Percentiles rank a stretch among this genome's conserved stretches.
Conservation (phyloP, 2,329 filamentous ascomycete genomes). For the Ophiobolus disseminans region DNA sequence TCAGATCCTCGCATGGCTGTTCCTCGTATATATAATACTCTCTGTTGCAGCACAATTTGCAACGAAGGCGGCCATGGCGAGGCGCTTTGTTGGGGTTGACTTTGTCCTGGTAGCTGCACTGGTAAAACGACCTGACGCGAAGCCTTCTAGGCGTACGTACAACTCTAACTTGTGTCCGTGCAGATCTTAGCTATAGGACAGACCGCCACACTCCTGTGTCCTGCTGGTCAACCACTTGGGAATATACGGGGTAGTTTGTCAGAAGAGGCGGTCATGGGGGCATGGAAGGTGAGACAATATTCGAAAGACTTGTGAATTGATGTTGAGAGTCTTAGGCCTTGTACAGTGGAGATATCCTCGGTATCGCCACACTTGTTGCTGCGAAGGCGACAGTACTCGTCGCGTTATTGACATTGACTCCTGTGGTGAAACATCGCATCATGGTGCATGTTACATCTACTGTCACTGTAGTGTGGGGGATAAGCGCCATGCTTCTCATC, state of each 20-base stretch:
- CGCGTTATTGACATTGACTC: neutral
- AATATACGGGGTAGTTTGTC: neutral
- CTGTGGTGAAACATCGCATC: neutral
- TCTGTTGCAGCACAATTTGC: conserved; percentile 9
- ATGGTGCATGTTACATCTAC: neutral
- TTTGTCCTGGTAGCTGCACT: neutral
- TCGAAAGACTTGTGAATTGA: neutral
- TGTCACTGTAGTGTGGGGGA: conserved; percentile 5
- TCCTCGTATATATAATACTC: conserved; percentile 8
- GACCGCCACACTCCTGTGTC: conserved; percentile 3
- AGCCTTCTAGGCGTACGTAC: neutral
- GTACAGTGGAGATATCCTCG: neutral
- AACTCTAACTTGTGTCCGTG: neutral
- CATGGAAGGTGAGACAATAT: neutral
- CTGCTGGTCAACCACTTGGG: conserved; percentile 12
- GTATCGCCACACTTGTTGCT: neutral
- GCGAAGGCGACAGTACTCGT: neutral
- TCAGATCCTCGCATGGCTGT: conserved; percentile 13
- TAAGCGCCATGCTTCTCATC: conserved; percentile 3
- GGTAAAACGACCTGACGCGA: neutral
- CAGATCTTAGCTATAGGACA: conserved; percentile 7
- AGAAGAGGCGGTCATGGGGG: neutral
- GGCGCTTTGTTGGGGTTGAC: conserved; percentile 1
- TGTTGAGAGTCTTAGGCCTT: too few species aligned
- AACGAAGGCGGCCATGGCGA: conserved; percentile 10